These are phyloP conservation scores for Colletotrichum sublineola DNA, from an alignment of 2,329 filamentous ascomycete species.

Conservation along the genomic window DNA sequence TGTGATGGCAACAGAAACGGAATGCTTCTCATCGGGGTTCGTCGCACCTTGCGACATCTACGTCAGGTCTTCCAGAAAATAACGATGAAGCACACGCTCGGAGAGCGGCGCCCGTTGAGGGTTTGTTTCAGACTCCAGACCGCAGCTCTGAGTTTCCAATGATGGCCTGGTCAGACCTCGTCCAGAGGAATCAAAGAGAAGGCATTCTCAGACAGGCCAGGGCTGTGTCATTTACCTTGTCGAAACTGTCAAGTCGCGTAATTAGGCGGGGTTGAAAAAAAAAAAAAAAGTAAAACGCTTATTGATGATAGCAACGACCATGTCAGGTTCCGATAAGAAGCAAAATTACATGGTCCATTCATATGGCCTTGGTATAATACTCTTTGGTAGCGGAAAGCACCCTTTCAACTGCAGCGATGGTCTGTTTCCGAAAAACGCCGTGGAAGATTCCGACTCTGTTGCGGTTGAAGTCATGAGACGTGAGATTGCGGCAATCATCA, in stretches of 20 bases:
- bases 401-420: not conserved
- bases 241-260: not conserved
- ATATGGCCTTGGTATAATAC: not conserved
- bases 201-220: not conserved
- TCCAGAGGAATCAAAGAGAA: not conserved
- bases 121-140: conserved; percentile 7
- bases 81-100: not conserved
- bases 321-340: not conserved
- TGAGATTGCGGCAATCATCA: fast-evolving
- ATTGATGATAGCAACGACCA: not conserved
- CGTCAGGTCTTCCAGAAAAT: not conserved
- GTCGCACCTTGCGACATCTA: not conserved
- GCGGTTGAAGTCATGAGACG: too few relatives aligned
- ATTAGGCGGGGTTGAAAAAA: not conserved
- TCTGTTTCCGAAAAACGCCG: not conserved
- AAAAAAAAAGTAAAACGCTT: not conserved
- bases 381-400: not conserved
- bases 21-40: not conserved
- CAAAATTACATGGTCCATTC: not conserved
- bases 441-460: not conserved
- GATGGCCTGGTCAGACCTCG: not conserved
- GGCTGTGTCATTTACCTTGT: not conserved
- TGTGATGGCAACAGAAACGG: too few relatives aligned
- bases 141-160: conserved; percentile 1
- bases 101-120: not conserved